Evolutionary conservation across 2,329 filamentous ascomycete species (phyloP).

Genomic region (Chaetomium strumarium): DNA sequence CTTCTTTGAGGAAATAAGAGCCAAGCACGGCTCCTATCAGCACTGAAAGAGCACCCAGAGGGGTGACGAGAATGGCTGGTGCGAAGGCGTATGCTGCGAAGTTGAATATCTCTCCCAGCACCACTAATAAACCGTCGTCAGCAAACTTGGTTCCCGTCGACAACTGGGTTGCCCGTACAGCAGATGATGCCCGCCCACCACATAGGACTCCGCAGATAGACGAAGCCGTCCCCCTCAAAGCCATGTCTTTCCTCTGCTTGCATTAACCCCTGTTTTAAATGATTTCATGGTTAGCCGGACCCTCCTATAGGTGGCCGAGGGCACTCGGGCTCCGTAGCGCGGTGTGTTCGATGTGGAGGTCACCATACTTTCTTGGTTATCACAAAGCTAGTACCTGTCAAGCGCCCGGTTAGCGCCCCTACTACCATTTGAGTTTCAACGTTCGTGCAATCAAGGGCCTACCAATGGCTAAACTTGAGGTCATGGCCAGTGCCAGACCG

Average conservation of each 20-base stretch:
- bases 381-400: conserved; percentile 84
- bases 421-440: conserved; percentile 1
- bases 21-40: conserved; percentile 91
- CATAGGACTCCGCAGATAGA: conserved; percentile 87
- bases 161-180: conserved; percentile 49
- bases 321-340: background rate
- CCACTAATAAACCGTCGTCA: conserved; percentile 53
- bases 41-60: conserved; percentile 86
- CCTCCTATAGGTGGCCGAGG: background rate
- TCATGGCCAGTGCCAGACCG: conserved; percentile 68
- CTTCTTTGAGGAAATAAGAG: conserved; percentile 88
- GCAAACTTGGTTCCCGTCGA: conserved; percentile 1
- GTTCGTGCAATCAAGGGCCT: conserved; percentile 27
- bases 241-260: conserved; percentile 87
- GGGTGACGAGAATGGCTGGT: conserved; percentile 96
- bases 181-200: conserved; percentile 96
- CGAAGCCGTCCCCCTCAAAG: conserved; percentile 93
- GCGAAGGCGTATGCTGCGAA: conserved; percentile 98
- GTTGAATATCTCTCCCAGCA: conserved; percentile 89
- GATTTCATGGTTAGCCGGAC: conserved; percentile 21
- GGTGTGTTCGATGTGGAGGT: background rate
- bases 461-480: conserved; percentile 72
- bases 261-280: conserved; percentile 63
- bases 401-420: background rate
- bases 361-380: conserved; percentile 90